Evolutionary conservation across 345 rosid species (phyloP), one percentile per base, ranked within the genome.

Genomic region (Eucalyptus sp.): DNA sequence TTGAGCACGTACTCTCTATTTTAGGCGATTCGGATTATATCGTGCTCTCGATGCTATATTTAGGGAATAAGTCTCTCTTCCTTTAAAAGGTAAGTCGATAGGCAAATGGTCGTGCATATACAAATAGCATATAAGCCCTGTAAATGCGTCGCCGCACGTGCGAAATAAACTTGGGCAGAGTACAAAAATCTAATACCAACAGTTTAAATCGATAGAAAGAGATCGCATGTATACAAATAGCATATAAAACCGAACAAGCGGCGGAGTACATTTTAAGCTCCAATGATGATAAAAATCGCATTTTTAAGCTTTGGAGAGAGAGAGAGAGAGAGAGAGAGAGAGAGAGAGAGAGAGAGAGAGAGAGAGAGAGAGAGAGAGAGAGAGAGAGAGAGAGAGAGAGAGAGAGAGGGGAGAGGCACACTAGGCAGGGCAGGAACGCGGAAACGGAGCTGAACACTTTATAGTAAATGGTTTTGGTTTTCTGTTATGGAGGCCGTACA

Each of bases 141-240:
- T 60, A 12, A 60, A 11, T 6, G 27, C 0, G 2, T 7, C 0
- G 2, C 15, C 0, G 0, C 31, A 5, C 4, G 4, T 60, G 15
- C 31, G 0, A 2, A 60, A 62, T 62, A 4, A 62, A 27, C 5
- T 6, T 1, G 15, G 8, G 16, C 8, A 1, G 1, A 62, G n/a
- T 6, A 62, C 0, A 62, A 62, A 62, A 62, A 0, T 10, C 33
- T 20, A 13, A 62, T 29, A 3, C 0, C 8, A 0, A 0, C 12
- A 60, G 2, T 29, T 29, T 12, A 62, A 62, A 29, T 62, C 0
- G 8, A 13, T 62, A 62, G 4, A 29, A 0, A 13, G 15, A 12
- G 2, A 62, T 3, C 8, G 0, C 7, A 3, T 0, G 1, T 56
- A 4, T 9, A 56, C 4, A 56, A 56, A 56, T 0, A 24, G 3